These are phyloP conservation scores for Camellia japonica DNA, from an alignment of 148 eudicot species.

Conservation along the genomic window DNA sequence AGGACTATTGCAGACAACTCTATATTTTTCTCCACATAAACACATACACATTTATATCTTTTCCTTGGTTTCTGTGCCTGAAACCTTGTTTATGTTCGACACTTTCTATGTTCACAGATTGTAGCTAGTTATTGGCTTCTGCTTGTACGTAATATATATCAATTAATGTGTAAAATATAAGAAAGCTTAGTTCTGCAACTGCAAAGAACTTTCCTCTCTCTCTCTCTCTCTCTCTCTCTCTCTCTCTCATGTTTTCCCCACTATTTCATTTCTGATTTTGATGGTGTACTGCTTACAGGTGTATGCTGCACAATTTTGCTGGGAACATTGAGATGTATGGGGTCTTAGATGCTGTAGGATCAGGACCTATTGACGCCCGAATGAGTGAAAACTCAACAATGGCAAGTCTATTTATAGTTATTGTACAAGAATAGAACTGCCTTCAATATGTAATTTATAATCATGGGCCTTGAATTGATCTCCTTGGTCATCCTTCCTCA, in stretches of 20 bases:
- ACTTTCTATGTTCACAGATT: neutral
- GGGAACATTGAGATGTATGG: constrained; percentile 62
- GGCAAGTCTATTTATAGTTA: constrained; percentile 28
- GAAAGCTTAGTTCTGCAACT: neutral
- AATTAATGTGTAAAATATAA: neutral
- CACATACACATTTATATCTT: neutral
- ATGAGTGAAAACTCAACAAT: constrained; percentile 49
- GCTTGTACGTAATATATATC: neutral
- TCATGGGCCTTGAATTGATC: neutral
- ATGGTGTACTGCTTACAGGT: constrained; percentile 27
- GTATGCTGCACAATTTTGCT: constrained; percentile 60
- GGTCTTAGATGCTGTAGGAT: constrained; percentile 42
- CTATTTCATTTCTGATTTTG: neutral
- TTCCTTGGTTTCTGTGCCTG: neutral
- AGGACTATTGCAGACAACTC: neutral
- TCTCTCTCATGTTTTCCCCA: neutral
- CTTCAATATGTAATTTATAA: too few species aligned
- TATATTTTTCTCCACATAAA: neutral
- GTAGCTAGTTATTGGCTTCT: neutral
- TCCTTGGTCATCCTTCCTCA: neutral
- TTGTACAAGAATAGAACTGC: neutral
- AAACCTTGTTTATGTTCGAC: neutral
- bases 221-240: neutral
- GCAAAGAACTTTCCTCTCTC: neutral
- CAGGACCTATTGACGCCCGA: constrained; percentile 58